Conservation (phyloP, 2,329 filamentous ascomycete genomes). For the Parasarocladium wereldwijsianum region DNA sequence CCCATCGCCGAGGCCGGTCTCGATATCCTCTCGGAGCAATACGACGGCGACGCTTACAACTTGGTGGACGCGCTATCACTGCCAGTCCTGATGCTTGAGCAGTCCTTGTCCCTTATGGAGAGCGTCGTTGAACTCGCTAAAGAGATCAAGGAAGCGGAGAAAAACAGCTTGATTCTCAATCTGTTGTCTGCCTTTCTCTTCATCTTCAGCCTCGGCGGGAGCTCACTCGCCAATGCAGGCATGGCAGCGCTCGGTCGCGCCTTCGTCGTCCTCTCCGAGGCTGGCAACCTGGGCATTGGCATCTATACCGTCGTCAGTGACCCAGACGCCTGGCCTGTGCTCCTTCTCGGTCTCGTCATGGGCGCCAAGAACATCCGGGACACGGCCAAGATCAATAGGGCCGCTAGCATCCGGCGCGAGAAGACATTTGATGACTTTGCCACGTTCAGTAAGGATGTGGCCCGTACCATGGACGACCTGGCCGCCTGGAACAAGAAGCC, state of each 20-base stretch:
- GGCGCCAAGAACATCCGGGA: no score
- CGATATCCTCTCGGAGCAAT: constrained; percentile 1
- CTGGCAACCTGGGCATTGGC: not conserved
- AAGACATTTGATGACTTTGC: no score
- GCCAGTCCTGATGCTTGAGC: constrained; percentile 6
- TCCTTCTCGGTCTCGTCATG: not conserved
- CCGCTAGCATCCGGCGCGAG: no score
- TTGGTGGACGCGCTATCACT: constrained; percentile 5
- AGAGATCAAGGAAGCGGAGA: constrained; percentile 6
- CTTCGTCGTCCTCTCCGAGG: not conserved
- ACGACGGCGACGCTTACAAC: constrained; percentile 4
- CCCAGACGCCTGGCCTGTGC: not conserved
- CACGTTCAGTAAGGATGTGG: no score
- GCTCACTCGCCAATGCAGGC: not conserved
- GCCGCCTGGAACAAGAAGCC: no score
- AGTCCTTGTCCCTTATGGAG: constrained; percentile 5
- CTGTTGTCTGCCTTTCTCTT: constrained; percentile 4
- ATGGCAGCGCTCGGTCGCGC: not conserved
- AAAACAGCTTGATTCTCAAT: constrained; percentile 6
- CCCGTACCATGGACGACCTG: no score
- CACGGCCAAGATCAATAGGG: no score
- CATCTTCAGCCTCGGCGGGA: not conserved
- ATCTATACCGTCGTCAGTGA: not conserved
- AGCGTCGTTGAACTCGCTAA: constrained; percentile 7
- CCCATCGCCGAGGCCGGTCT: constrained; percentile 2